These are phyloP conservation scores for Cutaneotrichosporon cyanovorans DNA, from an alignment of 1,284 basidiomycete genomes.

Conservation along the genomic window DNA sequence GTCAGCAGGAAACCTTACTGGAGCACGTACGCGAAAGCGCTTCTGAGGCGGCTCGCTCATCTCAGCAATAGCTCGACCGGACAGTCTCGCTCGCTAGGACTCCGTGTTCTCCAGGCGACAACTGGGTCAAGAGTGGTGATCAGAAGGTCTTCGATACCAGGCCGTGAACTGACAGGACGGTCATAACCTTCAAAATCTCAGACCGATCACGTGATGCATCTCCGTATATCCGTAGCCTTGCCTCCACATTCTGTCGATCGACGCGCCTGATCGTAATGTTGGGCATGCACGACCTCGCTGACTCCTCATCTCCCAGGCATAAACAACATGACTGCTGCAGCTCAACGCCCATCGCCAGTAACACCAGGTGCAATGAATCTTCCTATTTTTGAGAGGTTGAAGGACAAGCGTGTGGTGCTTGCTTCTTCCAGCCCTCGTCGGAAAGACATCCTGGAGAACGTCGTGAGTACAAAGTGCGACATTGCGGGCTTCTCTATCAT, in stretches of 20 bases:
- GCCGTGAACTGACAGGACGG: no score
- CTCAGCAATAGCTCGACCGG: no score
- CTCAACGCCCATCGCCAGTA: constrained; percentile 49
- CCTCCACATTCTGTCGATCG: no score
- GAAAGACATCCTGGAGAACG: constrained; percentile 70
- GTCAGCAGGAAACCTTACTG: neutral
- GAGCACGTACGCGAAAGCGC: constrained; percentile 33
- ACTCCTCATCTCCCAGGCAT: no score
- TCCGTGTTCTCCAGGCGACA: neutral
- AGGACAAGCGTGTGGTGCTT: constrained; percentile 64
- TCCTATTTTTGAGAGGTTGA: constrained; percentile 63
- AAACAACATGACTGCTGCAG: no score
- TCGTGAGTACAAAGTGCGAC: constrained; percentile 53
- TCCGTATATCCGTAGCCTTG: no score
- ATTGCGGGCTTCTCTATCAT: neutral
- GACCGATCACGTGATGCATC: no score
- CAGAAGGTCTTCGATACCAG: no score
- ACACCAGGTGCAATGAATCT: constrained; percentile 63
- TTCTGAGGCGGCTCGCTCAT: constrained; percentile 43
- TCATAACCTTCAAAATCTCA: no score
- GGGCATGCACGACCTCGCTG: no score
- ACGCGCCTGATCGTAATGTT: no score
- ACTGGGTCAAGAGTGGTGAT: neutral
- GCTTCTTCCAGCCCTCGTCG: constrained; percentile 80
- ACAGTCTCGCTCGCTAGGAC: no score